phyloP scores from a whole-genome alignment of 208 protist species.

The Trypanosoma platydactyli region DNA sequence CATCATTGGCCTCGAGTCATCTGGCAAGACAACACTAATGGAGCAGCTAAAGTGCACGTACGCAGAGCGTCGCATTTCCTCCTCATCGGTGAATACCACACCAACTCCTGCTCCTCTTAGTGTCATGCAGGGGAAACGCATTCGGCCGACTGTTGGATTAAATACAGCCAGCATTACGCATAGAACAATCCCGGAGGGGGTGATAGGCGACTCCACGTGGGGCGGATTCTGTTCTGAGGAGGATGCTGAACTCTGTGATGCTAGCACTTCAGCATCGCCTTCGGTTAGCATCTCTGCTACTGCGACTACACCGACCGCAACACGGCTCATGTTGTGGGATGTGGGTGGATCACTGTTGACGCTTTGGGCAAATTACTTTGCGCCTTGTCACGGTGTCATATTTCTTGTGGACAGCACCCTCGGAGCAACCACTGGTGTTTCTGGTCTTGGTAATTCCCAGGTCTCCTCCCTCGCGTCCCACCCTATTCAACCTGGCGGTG shows the following conservation, averaged over 20 bases:
- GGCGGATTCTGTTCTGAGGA: conserved; percentile 2
- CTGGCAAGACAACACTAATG: conserved; percentile 98
- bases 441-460: conserved; percentile 5
- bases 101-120: conserved; percentile 28
- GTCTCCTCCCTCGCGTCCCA: conserved; percentile 2
- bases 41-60: conserved; percentile 96
- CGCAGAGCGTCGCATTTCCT: conserved; percentile 6
- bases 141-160: conserved; percentile 97
- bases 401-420: conserved; percentile 92
- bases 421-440: conserved; percentile 30
- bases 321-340: conserved; percentile 93
- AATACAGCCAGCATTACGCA: conserved; percentile 95
- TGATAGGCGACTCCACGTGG: conserved; percentile 47
- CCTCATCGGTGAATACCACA: neutral
- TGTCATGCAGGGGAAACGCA: conserved; percentile 73
- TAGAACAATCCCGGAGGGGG: conserved; percentile 36
- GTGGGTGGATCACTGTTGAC: conserved; percentile 94
- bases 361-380: conserved; percentile 97
- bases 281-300: neutral
- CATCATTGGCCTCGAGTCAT: conserved; percentile 94
- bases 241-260: neutral
- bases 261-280: neutral
- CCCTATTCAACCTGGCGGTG: neutral
- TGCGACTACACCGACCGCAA: conserved; percentile 19
- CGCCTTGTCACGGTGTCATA: conserved; percentile 90